Evolutionary conservation across 768 basidiomycete species (phyloP), one percentile per base, ranked within the genome.

Genomic region (Daedaleopsis nitida): DNA sequence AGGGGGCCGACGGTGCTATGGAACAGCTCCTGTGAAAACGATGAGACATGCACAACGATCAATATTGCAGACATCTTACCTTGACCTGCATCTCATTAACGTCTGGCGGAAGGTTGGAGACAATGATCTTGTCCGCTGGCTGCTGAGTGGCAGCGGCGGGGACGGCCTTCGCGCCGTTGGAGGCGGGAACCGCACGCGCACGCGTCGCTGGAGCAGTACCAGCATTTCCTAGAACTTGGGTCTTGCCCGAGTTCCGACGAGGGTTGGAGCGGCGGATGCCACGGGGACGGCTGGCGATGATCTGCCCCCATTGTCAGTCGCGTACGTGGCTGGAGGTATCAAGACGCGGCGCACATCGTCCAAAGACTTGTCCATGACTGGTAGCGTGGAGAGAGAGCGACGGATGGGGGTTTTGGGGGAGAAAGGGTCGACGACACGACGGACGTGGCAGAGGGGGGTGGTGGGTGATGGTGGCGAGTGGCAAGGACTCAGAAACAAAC

Each of bases 21-120:
- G 79, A 99, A 98, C 39, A 99, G 84, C 73, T 99, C 97, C 97
- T 99, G 67, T 13, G 27, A 63, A 62, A 44, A 23, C 50, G 4
- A 44, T 56, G 10, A 52, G 47, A 34, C 38, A 32, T 1, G 32
- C n/a, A 38, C 13, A 27, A 32, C 32, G 11, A 23, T 54, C 13
- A 57, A 62, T 59, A 16, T 57, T n/a, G 52, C 37, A 2, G 32
- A 17, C 16, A 37, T 78, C 84, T 63, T 63, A 98, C 97, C 85
- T 91, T 92, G 76, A 99, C 86, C 76, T 97, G 94, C 17, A 81
- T 77, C 73, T 98, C 96, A 66, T 94, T 96, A 56, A 99, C 96
- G 71, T 99, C 96, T 8, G 74, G 71, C 35, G 96, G 96, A 48
- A 99, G 86, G 74, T 96, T 96, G 65, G 92, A 94, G 57, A 99